Base-by-base conservation (phyloP, 352 stramenopile species). In the Phytopythium litorale region DNA sequence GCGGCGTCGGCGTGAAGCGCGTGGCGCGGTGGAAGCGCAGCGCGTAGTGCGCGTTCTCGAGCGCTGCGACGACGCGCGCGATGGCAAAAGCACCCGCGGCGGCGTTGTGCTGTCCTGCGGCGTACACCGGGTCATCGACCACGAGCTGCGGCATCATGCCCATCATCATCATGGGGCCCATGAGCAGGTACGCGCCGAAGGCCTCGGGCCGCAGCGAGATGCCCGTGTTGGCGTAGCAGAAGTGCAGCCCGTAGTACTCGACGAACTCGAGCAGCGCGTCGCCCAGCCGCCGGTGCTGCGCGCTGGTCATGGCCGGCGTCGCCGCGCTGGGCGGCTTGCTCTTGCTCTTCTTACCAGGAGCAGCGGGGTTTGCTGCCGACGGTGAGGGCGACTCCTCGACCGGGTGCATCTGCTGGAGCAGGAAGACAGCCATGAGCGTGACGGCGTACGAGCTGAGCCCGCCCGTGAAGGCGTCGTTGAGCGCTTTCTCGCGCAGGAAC, bases 391-490 rank as follows among this genome's bases (percentile, higher is more conserved):
- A 18, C 8, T 69, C 63, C 13, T 74, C 66, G 48, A 35, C 23
- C 23, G 48, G 51, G 7, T 30, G 21, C 51, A 57, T 57, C 19
- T 90, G 76, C 63, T 87, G 76, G 58, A 97, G 75, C 49, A 96
- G 58, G 61, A 89, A 94, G 4, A 94, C 72, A 8, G 87, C 82
- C 73, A 97, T 78, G 42, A 97, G 68, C 38, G 90, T 78, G 11
- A 97, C 70, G 13, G 87, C 86, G 68, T 97, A 97, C 56, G 86
- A 96, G 63, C 85, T 96, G 50, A 97, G 68, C 9, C 90, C 88
- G 21, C 90, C 89, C 1, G 86, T 94, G 69, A 96, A 97, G 3
- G 90, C 88, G 56, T 92, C 89, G 65, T 97, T 97, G 1, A 97
- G 72, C 8, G 84, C 84, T 40, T 96, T 95, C 38, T 92, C 87